Base-by-base conservation (phyloP, 805 yeast genomes). In the Millerago galiae region DNA sequence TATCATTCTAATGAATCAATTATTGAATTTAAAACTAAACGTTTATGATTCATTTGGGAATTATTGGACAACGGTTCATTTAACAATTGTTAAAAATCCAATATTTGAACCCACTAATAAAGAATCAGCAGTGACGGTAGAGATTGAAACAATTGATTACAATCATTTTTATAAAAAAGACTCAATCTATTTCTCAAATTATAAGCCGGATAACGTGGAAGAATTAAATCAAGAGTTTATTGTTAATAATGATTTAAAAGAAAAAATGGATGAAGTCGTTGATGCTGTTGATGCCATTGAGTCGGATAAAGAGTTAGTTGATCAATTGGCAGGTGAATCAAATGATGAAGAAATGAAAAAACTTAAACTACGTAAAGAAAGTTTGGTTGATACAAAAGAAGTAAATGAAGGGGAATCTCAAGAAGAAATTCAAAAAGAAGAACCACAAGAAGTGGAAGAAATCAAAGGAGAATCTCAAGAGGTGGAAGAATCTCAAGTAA, bases 21-120 rank as follows among this genome's bases (percentile, higher is more conserved):
- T 26, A 8, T 36, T 47, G 13, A 38, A 27, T 26, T 18, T 40
- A 12, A 21, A 34, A 26, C 16, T 25, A 11, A 41, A 43, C 21
- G 41, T 44, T 1, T 47, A 17, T 28, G 37, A 44, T 25, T 27
- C 38, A 11, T 10, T 7, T 26, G 51, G 49, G 4, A 21, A 35
- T 2, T 45, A 42, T 28, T 15, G 32, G 10, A 34, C 9, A 21
- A 40, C 44, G 1, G 17, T 45, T n/a, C 38, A 34, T 21, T 27
- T 37, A 27, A 29, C 35, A 5, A 24, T 42, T 15, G 13, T 8
- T 5, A 37, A 41, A 27, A 34, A 37, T 18, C 15, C 34, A 10
- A 9, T 5, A 8, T 8, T 12, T 26, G 24, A 29, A n/a, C 11
- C 15, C 3, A 14, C 11, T 4, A 35, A 25, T 16, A 16, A 27